Base-by-base conservation (phyloP, 2,329 filamentous ascomycete species). In the Xylaria sp. region DNA sequence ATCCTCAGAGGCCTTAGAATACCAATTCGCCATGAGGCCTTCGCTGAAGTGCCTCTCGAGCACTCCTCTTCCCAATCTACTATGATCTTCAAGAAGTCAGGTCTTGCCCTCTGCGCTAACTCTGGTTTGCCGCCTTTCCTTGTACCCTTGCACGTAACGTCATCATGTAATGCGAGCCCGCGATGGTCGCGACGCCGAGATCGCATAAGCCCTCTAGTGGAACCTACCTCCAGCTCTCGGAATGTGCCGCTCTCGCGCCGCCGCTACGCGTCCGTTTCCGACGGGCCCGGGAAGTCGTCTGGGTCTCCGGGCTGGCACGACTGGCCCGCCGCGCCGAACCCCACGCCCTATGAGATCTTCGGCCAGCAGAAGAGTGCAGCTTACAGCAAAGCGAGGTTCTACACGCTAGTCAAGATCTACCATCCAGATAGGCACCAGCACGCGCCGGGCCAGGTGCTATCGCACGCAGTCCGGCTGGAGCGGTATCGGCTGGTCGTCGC, bases 291-390 rank as follows among this genome's bases (percentile, higher is more conserved):
- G 16, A 60, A 49, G 16, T 62, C 68, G 5, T 59, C 66, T 34
- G 26, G 45, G 39, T 52, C 59, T 46, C 38, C 52, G 19, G 44
- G 43, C 5, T 51, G 52, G 3, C 60, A 64, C 54, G 41, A 46
- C 22, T 85, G 83, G 83, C 82, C 83, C 2, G 67, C 70, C 4
- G 68, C 70, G 5, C 57, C 68, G 18, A 67, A 78, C 39, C 90
- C 90, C 1, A 93, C 92, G 0, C 94, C 94, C 1, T 97, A 99
- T 75, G 90, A 97, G 67, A 90, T 99, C 68, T 87, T 97, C 66
- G 78, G 82, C 56, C 65, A 72, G 48, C 71, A 73, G 26, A 82
- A 76, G 63, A 76, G 77, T 52, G 85, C 84, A 13, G 82, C 85
- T 1, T 97, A 99, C 72, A 87, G 84, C 58, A 97, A 99, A 73